These are phyloP conservation scores for carrot (Daucus carota) DNA, from an alignment of 129 eudicot genomes.

Conservation along the genomic window DNA sequence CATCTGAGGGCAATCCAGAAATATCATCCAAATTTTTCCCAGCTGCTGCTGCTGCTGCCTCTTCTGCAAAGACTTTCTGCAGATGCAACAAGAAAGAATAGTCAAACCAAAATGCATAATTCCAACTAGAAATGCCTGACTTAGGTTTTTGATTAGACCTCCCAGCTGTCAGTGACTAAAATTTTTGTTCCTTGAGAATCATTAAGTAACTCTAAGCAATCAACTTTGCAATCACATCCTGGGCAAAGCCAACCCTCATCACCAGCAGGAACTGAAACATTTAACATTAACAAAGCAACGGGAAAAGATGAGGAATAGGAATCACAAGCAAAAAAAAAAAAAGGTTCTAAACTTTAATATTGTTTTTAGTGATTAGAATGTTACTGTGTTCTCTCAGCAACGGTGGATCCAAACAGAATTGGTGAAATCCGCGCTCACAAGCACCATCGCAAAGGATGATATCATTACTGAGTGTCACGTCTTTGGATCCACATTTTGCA, in stretches of 20 bases:
- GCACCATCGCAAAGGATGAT: constrained; percentile 90
- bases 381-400: constrained; percentile 77
- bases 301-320: constrained; percentile 5
- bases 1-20: constrained; percentile 73
- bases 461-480: constrained; percentile 59
- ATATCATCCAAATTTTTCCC: constrained; percentile 44
- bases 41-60: constrained; percentile 48
- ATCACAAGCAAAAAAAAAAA: neutral
- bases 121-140: neutral
- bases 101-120: neutral
- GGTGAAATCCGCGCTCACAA: constrained; percentile 98
- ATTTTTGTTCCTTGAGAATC: constrained; percentile 56
- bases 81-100: constrained; percentile 25
- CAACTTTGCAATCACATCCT: constrained; percentile 91
- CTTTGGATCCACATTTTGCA: constrained; percentile 80
- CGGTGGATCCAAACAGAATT: constrained; percentile 82
- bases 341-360: neutral
- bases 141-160: constrained; percentile 37
- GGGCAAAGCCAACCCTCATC: constrained; percentile 99
- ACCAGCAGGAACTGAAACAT: constrained; percentile 77
- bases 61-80: constrained; percentile 86
- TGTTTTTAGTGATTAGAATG: constrained; percentile 7
- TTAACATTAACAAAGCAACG: neutral
- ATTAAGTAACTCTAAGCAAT: constrained; percentile 71
- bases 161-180: constrained; percentile 67